Evolutionary conservation across 169 alveolate genomes (phyloP).

Genomic region (Plasmodium gallinaceum): DNA sequence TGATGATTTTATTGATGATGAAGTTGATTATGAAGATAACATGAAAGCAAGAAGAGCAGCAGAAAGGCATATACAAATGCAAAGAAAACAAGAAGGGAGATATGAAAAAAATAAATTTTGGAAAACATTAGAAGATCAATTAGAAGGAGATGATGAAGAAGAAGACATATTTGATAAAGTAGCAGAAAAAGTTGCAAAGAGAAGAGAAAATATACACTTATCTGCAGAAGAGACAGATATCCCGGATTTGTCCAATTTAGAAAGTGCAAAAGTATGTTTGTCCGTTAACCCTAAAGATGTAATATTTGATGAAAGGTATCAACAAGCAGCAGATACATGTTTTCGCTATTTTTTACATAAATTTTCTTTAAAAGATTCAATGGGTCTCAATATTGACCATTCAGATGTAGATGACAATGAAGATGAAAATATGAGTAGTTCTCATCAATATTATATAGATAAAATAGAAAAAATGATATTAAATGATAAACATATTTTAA

Average conservation of each 20-base stretch:
- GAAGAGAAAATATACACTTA: constrained; percentile 87
- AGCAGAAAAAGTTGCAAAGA: constrained; percentile 86
- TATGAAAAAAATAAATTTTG: constrained; percentile 79
- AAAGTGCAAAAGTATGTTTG: constrained; percentile 85
- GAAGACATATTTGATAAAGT: constrained; percentile 86
- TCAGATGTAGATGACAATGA: constrained; percentile 77
- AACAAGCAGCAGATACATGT: constrained; percentile 89
- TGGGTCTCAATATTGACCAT: constrained; percentile 72
- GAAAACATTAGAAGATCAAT: constrained; percentile 81
- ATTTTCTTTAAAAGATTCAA: constrained; percentile 80
- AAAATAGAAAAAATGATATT: constrained; percentile 89
- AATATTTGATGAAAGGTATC: constrained; percentile 89
- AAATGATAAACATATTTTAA: constrained; percentile 87
- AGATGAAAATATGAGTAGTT: constrained; percentile 55
- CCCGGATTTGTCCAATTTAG: constrained; percentile 84
- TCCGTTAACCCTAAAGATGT: constrained; percentile 87
- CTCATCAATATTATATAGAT: constrained; percentile 84
- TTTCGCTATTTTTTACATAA: constrained; percentile 82
- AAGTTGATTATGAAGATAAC: constrained; percentile 87
- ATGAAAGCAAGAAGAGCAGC: constrained; percentile 90
- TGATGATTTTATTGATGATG: constrained; percentile 88
- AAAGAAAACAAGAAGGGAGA: constrained; percentile 78
- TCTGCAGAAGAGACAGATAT: constrained; percentile 84
- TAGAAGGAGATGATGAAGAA: constrained; percentile 83
- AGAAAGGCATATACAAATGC: constrained; percentile 82